phyloP scores from a whole-genome alignment of 768 basidiomycete genomes.

The Amanita pseudoporphyria region DNA sequence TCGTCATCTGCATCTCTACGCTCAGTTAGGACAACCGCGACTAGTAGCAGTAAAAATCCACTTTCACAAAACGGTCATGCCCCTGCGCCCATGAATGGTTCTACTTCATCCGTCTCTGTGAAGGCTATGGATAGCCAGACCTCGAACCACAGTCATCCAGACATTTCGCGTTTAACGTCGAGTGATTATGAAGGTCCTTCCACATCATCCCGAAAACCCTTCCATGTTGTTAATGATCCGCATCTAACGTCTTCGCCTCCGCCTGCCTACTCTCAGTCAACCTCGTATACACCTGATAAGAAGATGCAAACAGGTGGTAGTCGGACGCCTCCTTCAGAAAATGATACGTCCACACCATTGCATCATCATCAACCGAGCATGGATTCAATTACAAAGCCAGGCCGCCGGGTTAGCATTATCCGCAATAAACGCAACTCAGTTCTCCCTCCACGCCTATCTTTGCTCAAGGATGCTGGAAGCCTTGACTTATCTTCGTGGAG shows the following conservation, averaged over 20 bases:
- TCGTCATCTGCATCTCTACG: conserved; percentile 13
- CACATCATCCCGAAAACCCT: conserved; percentile 28
- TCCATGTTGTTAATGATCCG: conserved; percentile 30
- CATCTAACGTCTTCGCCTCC: conserved; percentile 3
- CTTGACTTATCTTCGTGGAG: conserved; percentile 7
- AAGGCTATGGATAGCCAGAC: neutral
- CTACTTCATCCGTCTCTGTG: conserved; percentile 16
- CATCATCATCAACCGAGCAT: neutral
- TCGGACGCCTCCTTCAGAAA: neutral
- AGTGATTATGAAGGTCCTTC: conserved; percentile 7
- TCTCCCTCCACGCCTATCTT: conserved; percentile 5
- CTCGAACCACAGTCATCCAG: neutral
- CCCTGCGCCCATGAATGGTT: conserved; percentile 5
- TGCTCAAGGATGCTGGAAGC: conserved; percentile 2
- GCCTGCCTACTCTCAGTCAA: conserved; percentile 6
- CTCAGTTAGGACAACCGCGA: conserved; percentile 10
- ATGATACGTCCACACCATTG: neutral
- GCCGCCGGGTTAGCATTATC: conserved; percentile 6
- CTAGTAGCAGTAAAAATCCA: conserved; percentile 8
- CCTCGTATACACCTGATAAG: neutral
- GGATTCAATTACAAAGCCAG: neutral
- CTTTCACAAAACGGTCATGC: conserved; percentile 6
- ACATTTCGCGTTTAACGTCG: neutral
- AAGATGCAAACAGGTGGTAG: neutral
- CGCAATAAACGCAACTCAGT: conserved; percentile 6